Percentiles rank a stretch among this genome's conserved stretches.
These are phyloP conservation scores for Populus euphratica DNA, from an alignment of 345 rosid species.

Conservation along the genomic window DNA sequence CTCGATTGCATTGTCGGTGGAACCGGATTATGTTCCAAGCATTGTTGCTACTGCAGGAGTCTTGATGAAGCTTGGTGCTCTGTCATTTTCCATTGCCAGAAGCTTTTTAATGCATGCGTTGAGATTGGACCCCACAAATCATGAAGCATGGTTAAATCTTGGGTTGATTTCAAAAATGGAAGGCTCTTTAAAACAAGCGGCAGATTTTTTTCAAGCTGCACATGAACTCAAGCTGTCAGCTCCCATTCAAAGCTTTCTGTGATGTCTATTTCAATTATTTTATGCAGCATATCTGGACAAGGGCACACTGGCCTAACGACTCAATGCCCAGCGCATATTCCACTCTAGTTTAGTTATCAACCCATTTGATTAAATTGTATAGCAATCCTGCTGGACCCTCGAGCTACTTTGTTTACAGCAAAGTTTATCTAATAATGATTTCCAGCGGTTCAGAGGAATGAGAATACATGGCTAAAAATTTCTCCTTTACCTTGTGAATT, in stretches of 20 bases:
- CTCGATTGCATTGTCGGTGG: conserved; percentile 61
- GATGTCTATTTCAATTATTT: conserved; percentile 5
- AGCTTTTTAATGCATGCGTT: conserved; percentile 85
- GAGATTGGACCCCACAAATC: conserved; percentile 69
- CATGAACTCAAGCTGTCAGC: conserved; percentile 73
- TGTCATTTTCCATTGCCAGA: conserved; percentile 61
- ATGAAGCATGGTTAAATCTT: conserved; percentile 78
- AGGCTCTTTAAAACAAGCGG: conserved; percentile 74
- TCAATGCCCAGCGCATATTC: neutral
- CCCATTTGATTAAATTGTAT: conserved; percentile 5
- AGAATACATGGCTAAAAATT: neutral
- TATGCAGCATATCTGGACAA: conserved; percentile 1
- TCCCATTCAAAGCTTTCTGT: conserved; percentile 58
- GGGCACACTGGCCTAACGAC: neutral
- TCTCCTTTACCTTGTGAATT: neutral
- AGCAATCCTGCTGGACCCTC: conserved; percentile 11
- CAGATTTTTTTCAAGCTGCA: conserved; percentile 89
- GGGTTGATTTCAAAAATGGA: conserved; percentile 74
- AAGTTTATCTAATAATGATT: neutral
- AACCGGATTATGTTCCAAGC: conserved; percentile 81
- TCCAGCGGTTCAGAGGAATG: neutral
- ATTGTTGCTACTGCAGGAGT: conserved; percentile 71
- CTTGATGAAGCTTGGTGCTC: conserved; percentile 55
- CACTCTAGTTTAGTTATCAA: neutral
- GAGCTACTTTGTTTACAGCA: neutral